Conservation (phyloP, 805 yeast species). For the Candida nitratophila region DNA sequence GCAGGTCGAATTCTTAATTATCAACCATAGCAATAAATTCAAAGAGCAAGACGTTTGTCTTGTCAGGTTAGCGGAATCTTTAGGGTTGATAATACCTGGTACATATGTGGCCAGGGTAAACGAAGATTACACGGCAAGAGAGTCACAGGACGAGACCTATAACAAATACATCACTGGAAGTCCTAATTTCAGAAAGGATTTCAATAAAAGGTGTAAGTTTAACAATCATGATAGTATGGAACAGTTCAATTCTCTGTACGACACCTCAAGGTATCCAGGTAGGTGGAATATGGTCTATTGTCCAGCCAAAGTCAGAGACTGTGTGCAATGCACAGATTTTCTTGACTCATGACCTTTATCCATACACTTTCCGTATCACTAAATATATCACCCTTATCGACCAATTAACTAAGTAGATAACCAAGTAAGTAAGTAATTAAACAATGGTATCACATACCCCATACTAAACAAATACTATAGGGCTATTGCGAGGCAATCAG, state of each 20-base stretch:
- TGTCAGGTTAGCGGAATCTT: conserved; percentile 15
- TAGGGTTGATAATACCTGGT: conserved; percentile 15
- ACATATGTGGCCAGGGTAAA: conserved; percentile 10
- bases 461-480: too few species aligned
- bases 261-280: conserved; percentile 8
- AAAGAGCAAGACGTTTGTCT: conserved; percentile 6
- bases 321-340: conserved; percentile 3
- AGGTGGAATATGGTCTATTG: conserved; percentile 18
- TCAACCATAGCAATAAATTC: conserved; percentile 9
- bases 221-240: not conserved
- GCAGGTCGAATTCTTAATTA: conserved; percentile 8
- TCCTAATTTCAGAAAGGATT: conserved; percentile 12
- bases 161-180: conserved; percentile 12
- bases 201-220: not conserved
- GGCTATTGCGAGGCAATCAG: too few species aligned
- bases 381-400: not conserved
- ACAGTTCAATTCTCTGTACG: not conserved
- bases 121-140: not conserved
- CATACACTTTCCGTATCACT: not conserved
- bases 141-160: conserved; percentile 2
- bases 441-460: too few species aligned
- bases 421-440: not conserved
- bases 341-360: not conserved
- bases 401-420: too few species aligned
- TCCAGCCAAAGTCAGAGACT: not conserved